Percentiles rank a stretch among this genome's conserved stretches.
Evolutionary conservation across 192 early-diverging fungal genomes (phyloP).

Genomic region (Jimgerdemannia flammicorona): DNA sequence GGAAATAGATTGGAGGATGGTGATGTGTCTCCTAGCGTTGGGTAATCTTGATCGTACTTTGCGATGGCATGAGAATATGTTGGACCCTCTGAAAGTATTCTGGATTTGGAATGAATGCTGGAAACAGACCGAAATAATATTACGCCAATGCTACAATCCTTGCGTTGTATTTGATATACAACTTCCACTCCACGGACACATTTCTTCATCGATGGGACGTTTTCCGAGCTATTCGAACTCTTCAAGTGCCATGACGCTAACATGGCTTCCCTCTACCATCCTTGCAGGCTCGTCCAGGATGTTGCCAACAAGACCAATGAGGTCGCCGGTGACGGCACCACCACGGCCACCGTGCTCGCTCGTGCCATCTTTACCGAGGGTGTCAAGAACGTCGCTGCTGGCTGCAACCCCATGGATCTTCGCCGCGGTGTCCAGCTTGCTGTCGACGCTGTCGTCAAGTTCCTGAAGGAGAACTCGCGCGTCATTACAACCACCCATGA

Average conservation of each 20-base stretch:
- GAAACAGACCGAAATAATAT: no score
- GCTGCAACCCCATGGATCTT: slow-evolving; percentile 99
- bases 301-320: slow-evolving; percentile 99
- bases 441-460: slow-evolving; percentile 91
- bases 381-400: slow-evolving; percentile 98
- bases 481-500: slow-evolving; percentile 94
- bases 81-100: background rate
- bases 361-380: slow-evolving; percentile 99
- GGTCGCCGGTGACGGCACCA: slow-evolving; percentile 98
- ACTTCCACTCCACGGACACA: no score
- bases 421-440: slow-evolving; percentile 92
- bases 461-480: slow-evolving; percentile 85
- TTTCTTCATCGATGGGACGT: no score
- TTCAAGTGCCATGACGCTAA: no score
- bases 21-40: background rate
- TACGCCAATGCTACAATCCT: no score
- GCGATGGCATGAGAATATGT: background rate
- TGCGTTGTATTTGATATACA: no score
- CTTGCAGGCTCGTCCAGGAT: slow-evolving; percentile 87
- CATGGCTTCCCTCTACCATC: background rate
- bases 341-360: slow-evolving; percentile 97
- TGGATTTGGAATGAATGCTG: no score
- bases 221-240: no score
- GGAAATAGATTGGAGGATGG: background rate
- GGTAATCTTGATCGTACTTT: background rate